Evolutionary conservation across 2,329 filamentous ascomycete genomes (phyloP).

Genomic region (Drechslerella dactyloides): DNA sequence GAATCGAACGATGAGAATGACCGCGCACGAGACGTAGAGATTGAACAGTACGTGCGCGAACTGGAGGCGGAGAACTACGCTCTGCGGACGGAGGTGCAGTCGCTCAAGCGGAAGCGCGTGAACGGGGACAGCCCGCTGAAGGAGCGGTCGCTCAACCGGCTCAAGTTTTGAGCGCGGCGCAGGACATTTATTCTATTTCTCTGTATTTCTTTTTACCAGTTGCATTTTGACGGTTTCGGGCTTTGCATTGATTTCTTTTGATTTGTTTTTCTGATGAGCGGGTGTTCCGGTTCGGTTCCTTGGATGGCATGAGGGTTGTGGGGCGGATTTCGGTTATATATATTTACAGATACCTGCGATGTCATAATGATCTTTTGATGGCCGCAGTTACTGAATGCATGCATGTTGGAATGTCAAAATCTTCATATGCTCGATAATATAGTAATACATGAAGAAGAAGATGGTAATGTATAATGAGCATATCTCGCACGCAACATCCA

Average conservation of each 20-base stretch:
- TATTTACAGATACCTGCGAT: not conserved
- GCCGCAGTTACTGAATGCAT: too few relatives aligned
- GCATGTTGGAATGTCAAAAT: too few relatives aligned
- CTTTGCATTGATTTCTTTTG: slow-evolving; percentile 1
- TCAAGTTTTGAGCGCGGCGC: slow-evolving; percentile 22
- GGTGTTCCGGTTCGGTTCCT: slow-evolving; percentile 25
- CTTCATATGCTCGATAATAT: too few relatives aligned
- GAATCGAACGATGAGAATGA: slow-evolving; percentile 57
- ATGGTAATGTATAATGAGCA: too few relatives aligned
- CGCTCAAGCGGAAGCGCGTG: slow-evolving; percentile 44
- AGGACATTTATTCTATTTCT: not conserved
- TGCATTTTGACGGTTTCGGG: not conserved
- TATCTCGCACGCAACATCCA: too few relatives aligned
- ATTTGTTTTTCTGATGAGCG: slow-evolving; percentile 19
- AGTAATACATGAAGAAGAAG: too few relatives aligned
- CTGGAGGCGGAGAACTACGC: slow-evolving; percentile 74
- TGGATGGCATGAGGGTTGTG: not conserved
- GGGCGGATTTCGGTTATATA: not conserved
- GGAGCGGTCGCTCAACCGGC: slow-evolving; percentile 50
- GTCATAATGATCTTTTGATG: not conserved
- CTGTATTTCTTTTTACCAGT: not conserved
- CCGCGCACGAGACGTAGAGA: slow-evolving; percentile 61
- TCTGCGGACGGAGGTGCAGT: slow-evolving; percentile 69
- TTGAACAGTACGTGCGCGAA: slow-evolving; percentile 68
- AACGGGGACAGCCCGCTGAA: slow-evolving; percentile 50